Evolutionary conservation across 345 rosid species (phyloP), one percentile per base, ranked within the genome.

Genomic region (Brassica nigra): DNA sequence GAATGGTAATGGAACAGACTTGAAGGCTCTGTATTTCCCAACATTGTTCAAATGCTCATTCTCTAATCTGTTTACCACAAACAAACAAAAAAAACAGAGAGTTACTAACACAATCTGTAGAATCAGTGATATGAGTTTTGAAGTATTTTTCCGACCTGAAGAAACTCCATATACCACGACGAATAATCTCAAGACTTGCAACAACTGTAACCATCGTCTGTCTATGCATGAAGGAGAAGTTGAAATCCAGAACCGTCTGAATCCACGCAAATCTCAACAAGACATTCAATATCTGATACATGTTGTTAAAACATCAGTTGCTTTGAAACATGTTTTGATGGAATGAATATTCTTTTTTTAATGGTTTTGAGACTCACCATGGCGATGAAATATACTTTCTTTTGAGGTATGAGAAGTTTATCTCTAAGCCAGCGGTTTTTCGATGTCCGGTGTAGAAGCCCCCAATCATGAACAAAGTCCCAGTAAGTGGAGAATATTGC

Each of bases 41-140:
- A 88, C 92, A 31, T 91, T 91, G 83, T 88, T 89, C 88, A 88
- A 64, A 75, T 91, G 97, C 84, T 91, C 96, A 29, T 89, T 89
- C 87, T 89, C 96, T 82, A 91, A 71, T 84, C 93, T 88, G 74
- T 64, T 55, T 37, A 55, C 52, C 76, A 76, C 54, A 23, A 31
- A 28, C 49, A 80, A 61, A 61, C 28, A 12, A 61, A 11, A 62
- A 37, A 47, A 5, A 37, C 30, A 70, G 20, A 29, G 75, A 20
- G 67, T 70, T 18, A 65, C 8, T 28, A 49, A 30, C 3, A 70
- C 11, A 66, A 30, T 47, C 30, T 37, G 33, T 30, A 34, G 66
- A 42, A n/a, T 18, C 6, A 62, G 12, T 74, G 9, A 27, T 62
- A 8, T 69, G 34, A 27, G 47, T 37, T 62, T 47, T 16, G 5